These are phyloP conservation scores for Aegilops bicornis DNA, from an alignment of 176 grass and related monocot genomes.

Conservation along the genomic window DNA sequence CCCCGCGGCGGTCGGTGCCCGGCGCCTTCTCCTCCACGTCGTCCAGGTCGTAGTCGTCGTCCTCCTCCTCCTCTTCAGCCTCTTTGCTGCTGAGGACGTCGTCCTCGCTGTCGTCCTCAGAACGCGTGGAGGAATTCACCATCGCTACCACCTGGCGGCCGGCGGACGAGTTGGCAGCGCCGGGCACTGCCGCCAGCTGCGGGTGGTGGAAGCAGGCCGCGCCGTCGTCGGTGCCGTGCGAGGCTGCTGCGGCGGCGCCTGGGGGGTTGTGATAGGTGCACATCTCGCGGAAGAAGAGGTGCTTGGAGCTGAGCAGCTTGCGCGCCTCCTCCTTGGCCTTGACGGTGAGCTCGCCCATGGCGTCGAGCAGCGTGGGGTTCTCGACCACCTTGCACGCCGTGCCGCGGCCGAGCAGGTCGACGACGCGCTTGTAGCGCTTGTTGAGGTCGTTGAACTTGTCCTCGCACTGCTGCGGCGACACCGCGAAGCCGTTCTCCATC, in stretches of 20 bases:
- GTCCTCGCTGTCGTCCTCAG: constrained; percentile 46
- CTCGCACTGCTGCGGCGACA: constrained; percentile 98
- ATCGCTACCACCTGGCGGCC: constrained; percentile 15
- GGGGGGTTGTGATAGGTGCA: constrained; percentile 84
- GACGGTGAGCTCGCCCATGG: constrained; percentile 56
- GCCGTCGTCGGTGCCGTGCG: not conserved
- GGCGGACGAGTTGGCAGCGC: constrained; percentile 23
- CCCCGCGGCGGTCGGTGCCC: not conserved
- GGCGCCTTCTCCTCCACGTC: constrained; percentile 2
- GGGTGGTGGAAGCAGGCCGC: constrained; percentile 53
- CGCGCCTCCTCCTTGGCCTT: constrained; percentile 88
- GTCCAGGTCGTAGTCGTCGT: constrained; percentile 1
- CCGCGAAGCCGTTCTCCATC: constrained; percentile 67
- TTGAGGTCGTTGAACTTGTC: constrained; percentile 99
- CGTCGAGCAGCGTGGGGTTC: constrained; percentile 67
- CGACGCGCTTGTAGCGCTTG: constrained; percentile 92
- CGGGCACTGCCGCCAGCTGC: not conserved
- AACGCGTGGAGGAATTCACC: constrained; percentile 23
- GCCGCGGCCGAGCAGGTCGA: constrained; percentile 84
- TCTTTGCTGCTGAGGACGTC: constrained; percentile 22
- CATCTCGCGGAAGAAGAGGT: constrained; percentile 98
- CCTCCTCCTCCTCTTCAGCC: constrained; percentile 27
- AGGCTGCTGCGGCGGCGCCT: not conserved
- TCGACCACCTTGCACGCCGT: constrained; percentile 83
- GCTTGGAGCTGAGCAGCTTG: constrained; percentile 94